These are phyloP conservation scores for Keqinozyma sinolaborantium DNA, from an alignment of 1,139 yeast species.

Conservation along the genomic window DNA sequence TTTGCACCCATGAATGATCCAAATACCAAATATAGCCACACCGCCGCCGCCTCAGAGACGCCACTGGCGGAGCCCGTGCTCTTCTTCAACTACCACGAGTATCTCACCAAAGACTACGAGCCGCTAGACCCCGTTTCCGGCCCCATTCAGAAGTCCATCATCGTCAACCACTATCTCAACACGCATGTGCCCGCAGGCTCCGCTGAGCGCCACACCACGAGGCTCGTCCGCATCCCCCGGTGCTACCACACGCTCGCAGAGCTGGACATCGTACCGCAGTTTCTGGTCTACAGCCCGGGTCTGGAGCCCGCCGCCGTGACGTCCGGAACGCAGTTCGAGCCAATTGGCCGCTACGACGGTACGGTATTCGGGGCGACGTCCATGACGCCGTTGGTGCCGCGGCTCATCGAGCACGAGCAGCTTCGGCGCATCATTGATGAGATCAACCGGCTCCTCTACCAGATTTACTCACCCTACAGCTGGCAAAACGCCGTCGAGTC, in stretches of 20 bases:
- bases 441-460: constrained; percentile 42
- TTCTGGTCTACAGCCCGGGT: constrained; percentile 60
- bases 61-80: constrained; percentile 10
- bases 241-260: constrained; percentile 24
- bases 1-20: background rate
- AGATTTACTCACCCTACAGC: constrained; percentile 38
- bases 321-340: constrained; percentile 21
- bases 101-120: constrained; percentile 31
- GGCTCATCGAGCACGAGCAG: constrained; percentile 31
- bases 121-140: constrained; percentile 11
- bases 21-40: background rate
- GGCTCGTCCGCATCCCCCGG: constrained; percentile 67
- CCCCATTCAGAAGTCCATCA: constrained; percentile 25
- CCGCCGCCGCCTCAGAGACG: constrained; percentile 10
- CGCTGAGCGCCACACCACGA: constrained; percentile 28
- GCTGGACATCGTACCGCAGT: constrained; percentile 52
- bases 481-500: constrained; percentile 36
- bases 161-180: constrained; percentile 67
- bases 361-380: constrained; percentile 52
- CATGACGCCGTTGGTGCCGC: constrained; percentile 49
- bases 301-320: constrained; percentile 59
- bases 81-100: constrained; percentile 70
- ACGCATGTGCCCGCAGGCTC: constrained; percentile 30
- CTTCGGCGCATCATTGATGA: constrained; percentile 35
- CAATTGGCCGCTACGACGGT: constrained; percentile 36